These are phyloP conservation scores for Incumbomyces delicatus DNA, from an alignment of 2,329 filamentous ascomycete genomes.

Conservation along the genomic window DNA sequence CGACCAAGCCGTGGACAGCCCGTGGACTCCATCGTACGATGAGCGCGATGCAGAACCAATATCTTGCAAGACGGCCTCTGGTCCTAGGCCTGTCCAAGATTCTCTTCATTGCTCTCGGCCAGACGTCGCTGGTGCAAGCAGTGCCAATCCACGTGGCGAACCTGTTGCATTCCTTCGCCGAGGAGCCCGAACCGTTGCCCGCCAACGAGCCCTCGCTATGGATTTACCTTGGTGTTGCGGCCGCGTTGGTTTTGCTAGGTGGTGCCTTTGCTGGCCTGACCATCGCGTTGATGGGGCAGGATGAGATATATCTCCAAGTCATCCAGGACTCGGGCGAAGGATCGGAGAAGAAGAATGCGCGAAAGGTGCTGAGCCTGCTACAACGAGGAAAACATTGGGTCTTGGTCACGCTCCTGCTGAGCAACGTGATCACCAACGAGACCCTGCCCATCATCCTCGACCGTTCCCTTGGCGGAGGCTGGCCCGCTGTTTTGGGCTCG, in stretches of 20 bases:
- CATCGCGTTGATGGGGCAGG: conserved; percentile 57
- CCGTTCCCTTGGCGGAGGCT: conserved; percentile 83
- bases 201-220: conserved; percentile 58
- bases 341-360: conserved; percentile 76
- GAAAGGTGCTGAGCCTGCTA: conserved; percentile 67
- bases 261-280: conserved; percentile 93
- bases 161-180: conserved; percentile 16
- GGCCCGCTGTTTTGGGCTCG: conserved; percentile 86
- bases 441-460: conserved; percentile 92
- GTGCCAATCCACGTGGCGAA: conserved; percentile 24
- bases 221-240: conserved; percentile 70
- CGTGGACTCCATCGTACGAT: background rate
- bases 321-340: conserved; percentile 76
- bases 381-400: conserved; percentile 96
- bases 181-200: conserved; percentile 39
- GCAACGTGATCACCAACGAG: conserved; percentile 97
- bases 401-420: conserved; percentile 80
- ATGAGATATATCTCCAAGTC: conserved; percentile 95
- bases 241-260: conserved; percentile 72
- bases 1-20: background rate
- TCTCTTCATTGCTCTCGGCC: conserved; percentile 27
- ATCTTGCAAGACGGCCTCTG: conserved; percentile 29
- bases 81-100: conserved; percentile 34
- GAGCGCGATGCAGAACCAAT: conserved; percentile 9
- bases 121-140: conserved; percentile 31